Base-by-base conservation (phyloP, 192 early-diverging fungal species). In the Rhizophagus prolifer region DNA sequence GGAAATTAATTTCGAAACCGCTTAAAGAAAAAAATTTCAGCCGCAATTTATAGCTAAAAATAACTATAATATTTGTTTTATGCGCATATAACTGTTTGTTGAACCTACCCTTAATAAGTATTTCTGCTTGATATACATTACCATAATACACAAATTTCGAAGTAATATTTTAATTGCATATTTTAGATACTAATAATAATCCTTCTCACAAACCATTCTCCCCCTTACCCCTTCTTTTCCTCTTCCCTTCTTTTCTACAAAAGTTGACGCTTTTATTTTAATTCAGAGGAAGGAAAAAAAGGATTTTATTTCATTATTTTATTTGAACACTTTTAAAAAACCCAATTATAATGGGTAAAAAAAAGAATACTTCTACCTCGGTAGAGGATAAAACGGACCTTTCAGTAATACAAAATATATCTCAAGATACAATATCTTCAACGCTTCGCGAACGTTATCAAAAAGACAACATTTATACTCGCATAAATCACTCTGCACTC, bases 401-500 rank as follows among this genome's bases (percentile, higher is more conserved):
- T 23, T 71, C 75, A 26, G 62, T 28, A 21, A 68, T 80, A 50
- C 70, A 77, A 59, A 41, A 75, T 47, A 63, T 73, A 9, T 73
- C 75, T 58, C 78, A 78, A 60, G 83, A 84, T 14, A 50, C 73
- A 26, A 67, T 91, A 73, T 76, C 84, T 31, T 62, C 85, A 69
- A 80, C 83, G 70, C 58, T 90, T 60, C 65, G 84, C 67, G 85
- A 83, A 79, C 74, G 92, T 78, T 83, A 86, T 83, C 79, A 86
- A 81, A 64, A 87, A 44, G 83, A 85, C 69, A 62, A 86, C 69
- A 82, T 88, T 78, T 96, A 90, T 76, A 94, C 94, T 28, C 82
- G 87, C 46, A 81, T 94, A 73, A 91, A 91, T 25, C 82, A 83
- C 46, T 88, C 93, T 10, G 87, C 86, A 41, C 85, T 97, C 5